Evolutionary conservation across 495 filamentous ascomycete genomes (phyloP).

Genomic region (Paragyromitra xinjiangensis): DNA sequence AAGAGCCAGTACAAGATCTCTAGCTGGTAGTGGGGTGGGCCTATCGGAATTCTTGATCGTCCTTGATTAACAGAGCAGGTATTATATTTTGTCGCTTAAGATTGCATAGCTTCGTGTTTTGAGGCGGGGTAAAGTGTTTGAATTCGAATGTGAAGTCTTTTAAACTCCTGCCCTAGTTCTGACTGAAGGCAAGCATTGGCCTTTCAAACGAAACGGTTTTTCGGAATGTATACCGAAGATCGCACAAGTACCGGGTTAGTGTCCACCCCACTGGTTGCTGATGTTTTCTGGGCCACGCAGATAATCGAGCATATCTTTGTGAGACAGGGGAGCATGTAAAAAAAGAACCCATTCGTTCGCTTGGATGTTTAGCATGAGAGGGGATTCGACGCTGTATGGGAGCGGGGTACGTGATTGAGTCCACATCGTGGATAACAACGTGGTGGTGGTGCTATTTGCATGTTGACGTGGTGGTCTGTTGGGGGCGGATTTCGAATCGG

Average conservation of each 20-base stretch:
- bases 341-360: conserved; percentile 30
- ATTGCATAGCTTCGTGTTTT: neutral
- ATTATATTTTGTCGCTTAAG: conserved; percentile 2
- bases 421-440: conserved; percentile 33
- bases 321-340: neutral
- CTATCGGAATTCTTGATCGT: conserved; percentile 12
- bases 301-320: conserved; percentile 25
- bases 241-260: conserved; percentile 18
- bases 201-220: conserved; percentile 7
- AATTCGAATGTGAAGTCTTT: neutral
- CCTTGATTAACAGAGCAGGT: neutral
- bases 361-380: conserved; percentile 21
- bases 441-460: conserved; percentile 30
- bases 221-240: conserved; percentile 34
- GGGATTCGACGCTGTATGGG: conserved; percentile 15
- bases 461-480: conserved; percentile 51
- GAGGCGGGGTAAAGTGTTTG: conserved; percentile 24
- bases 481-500: conserved; percentile 43
- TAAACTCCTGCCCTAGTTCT: neutral
- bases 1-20: no score
- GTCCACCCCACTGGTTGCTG: conserved; percentile 1
- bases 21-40: no score
- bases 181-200: conserved; percentile 2
- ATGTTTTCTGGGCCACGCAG: neutral
- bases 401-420: conserved; percentile 47